Base-by-base conservation (phyloP, 1,139 yeast genomes). In the Blastobotrys apis region DNA sequence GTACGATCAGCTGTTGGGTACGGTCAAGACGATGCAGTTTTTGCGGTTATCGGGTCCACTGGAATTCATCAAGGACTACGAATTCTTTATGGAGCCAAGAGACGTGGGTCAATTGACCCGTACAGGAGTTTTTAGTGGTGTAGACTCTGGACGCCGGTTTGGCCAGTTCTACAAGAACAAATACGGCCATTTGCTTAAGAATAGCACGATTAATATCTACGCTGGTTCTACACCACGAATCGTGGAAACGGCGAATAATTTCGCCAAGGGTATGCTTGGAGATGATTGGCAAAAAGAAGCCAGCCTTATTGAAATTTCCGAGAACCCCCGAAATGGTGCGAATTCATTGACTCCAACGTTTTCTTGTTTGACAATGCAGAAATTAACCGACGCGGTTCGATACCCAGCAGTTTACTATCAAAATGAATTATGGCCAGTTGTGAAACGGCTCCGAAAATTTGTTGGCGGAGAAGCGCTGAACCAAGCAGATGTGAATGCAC, bases 81-180 rank as follows among this genome's bases (percentile, higher is more conserved):
- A 36, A 5, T 43, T 43, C 30, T 49, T 44, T 27, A 40, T 47
- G 39, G 22, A 26, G 12, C 10, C 31, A 12, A 20, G 27, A 6
- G 47, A 47, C n/a, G 35, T 44, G 4, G 51, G 55, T 17, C 36
- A 40, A 9, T 29, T 51, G 35, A 50, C 57, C 2, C 15, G 45
- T 12, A 38, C 48, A 5, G 57, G 57, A 4, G 50, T 44, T 2
- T 52, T 33, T 45, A 50, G 39, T 32, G 55, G 54, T 3, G 45
- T 33, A 5, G 39, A 26, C 25, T 42, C 39, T 10, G 47, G 53
- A 12, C 13, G 20, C n/a, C 21, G 25, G 5, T 30, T 44, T 13
- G 56, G 54, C 1, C 16, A 30, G 13, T 37, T 36, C 19, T 47
- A 45, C 31, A 20, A 34, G 10, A 4, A 19, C 12, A 38, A 46